Conservation (phyloP, 345 rosid species). For the Litchi chinensis region DNA sequence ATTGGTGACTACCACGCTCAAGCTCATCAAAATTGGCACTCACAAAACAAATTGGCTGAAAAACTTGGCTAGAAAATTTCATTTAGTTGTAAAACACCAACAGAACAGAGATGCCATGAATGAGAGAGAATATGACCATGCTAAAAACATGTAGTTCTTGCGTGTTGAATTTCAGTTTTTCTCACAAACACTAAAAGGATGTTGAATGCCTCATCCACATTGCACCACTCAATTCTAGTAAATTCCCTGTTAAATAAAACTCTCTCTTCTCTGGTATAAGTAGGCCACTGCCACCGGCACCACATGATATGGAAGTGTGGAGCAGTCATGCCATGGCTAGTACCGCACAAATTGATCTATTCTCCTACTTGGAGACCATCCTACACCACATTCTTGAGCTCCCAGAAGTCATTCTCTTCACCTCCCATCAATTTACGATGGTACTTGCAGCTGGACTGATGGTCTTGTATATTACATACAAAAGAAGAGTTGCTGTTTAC, state of each 20-base stretch:
- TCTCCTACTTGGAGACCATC: conserved; percentile 18
- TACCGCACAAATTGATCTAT: not conserved
- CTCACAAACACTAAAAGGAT: not conserved
- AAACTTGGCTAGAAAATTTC: no score
- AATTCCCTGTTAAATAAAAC: not conserved
- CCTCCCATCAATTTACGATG: conserved; percentile 18
- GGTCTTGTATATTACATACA: conserved; percentile 25
- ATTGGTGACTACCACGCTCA: no score
- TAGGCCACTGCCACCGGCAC: not conserved
- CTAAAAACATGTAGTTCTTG: not conserved
- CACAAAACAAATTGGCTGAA: no score
- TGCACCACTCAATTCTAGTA: not conserved
- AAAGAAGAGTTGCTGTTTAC: conserved; percentile 35
- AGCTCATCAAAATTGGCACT: no score
- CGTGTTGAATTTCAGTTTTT: not conserved
- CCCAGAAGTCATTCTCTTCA: conserved; percentile 15
- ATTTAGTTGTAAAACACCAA: no score
- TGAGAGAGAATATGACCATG: no score
- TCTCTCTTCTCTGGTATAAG: not conserved
- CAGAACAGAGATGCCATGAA: no score
- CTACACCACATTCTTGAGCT: conserved; percentile 8
- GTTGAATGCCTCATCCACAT: not conserved
- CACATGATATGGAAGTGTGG: not conserved
- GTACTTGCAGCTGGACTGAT: conserved; percentile 15
- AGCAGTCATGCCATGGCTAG: not conserved